Evolutionary conservation across 176 grass and related monocot species (phyloP).

Genomic region (Ensete glaucum): DNA sequence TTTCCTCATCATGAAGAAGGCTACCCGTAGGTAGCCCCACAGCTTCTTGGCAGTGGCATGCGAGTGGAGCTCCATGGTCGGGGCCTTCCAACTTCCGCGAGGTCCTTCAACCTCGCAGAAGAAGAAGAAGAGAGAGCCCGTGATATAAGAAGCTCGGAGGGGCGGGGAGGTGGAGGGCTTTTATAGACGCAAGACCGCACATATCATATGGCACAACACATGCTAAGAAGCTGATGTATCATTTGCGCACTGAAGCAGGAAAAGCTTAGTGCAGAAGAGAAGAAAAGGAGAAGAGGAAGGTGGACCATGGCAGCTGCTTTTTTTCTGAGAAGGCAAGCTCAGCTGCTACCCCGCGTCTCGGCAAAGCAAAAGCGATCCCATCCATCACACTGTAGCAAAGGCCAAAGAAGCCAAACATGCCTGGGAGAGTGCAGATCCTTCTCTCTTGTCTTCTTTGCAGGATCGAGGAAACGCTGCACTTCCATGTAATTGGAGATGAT

Average conservation of each 20-base stretch:
- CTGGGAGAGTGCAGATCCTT: no score
- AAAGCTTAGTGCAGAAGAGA: not conserved
- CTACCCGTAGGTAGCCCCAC: slow-evolving; percentile 62
- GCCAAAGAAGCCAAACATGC: no score
- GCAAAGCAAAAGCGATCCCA: no score
- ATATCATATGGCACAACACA: no score
- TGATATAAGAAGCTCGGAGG: not conserved
- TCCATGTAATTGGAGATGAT: no score
- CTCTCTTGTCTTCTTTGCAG: no score
- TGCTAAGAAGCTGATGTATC: not conserved
- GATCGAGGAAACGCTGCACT: no score
- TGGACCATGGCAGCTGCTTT: not conserved
- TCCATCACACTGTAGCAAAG: no score
- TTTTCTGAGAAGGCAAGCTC: slow-evolving; percentile 2
- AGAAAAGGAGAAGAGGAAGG: not conserved
- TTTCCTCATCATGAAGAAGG: slow-evolving; percentile 79
- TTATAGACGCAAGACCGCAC: not conserved
- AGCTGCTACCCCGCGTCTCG: not conserved
- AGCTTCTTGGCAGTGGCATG: slow-evolving; percentile 38
- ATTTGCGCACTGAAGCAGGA: not conserved
- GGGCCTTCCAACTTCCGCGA: slow-evolving; percentile 18
- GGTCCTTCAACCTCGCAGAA: slow-evolving; percentile 35
- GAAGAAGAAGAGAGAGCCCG: slow-evolving; percentile 19
- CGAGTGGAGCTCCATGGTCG: slow-evolving; percentile 36
- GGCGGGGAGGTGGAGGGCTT: not conserved